Percentiles rank a stretch among this genome's conserved stretches.
These are phyloP conservation scores for Geotrichum australiense DNA, from an alignment of 1,139 yeast species.

Conservation along the genomic window DNA sequence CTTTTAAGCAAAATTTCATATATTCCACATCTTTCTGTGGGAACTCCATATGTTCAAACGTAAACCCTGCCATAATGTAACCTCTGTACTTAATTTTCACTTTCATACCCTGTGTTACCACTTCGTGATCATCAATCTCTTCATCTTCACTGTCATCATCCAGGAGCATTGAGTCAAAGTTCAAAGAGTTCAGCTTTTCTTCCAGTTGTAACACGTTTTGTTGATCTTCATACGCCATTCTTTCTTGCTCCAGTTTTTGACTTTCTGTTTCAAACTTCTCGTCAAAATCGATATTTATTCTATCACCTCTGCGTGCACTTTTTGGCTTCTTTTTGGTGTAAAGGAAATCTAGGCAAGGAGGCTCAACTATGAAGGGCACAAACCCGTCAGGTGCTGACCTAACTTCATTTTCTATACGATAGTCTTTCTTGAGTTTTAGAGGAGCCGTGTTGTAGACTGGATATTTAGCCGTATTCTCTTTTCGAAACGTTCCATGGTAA, in stretches of 20 bases:
- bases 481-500: too few relatives aligned
- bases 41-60: constrained; percentile 33
- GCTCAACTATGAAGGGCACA: too few relatives aligned
- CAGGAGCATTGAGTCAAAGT: constrained; percentile 5
- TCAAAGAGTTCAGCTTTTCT: background rate
- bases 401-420: too few relatives aligned
- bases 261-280: constrained; percentile 3
- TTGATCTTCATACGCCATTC: constrained; percentile 1
- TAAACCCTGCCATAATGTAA: constrained; percentile 48
- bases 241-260: constrained; percentile 4
- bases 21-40: constrained; percentile 43
- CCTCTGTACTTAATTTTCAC: constrained; percentile 52
- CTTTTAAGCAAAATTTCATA: constrained; percentile 34
- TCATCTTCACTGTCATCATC: constrained; percentile 5
- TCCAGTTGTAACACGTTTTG: constrained; percentile 1
- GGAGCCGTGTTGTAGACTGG: too few relatives aligned
- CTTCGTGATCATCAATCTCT: background rate
- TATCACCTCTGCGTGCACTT: background rate
- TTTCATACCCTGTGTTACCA: constrained; percentile 21
- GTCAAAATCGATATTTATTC: background rate
- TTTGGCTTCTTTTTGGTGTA: background rate
- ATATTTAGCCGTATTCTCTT: too few relatives aligned
- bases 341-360: too few relatives aligned
- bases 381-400: too few relatives aligned
- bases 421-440: too few relatives aligned